A percentile compares a stretch with the other conserved stretches of the same genome.
Conservation (phyloP, 176 grass and related monocot genomes). For the Rhynchospora breviuscula region DNA sequence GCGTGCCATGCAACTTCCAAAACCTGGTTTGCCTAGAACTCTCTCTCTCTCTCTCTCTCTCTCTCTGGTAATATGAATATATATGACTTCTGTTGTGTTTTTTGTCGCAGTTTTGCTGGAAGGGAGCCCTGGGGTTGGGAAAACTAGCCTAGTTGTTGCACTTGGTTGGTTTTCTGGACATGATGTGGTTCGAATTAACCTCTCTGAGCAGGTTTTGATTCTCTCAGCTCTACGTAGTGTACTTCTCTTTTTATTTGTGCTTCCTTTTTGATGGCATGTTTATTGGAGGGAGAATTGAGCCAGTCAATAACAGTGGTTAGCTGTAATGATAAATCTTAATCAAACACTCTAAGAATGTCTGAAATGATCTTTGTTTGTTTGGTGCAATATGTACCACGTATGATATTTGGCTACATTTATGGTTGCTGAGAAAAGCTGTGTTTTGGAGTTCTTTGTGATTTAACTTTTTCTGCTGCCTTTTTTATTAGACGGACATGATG, state of each 20-base stretch:
- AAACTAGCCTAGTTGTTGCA: constrained; percentile 83
- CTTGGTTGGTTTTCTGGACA: constrained; percentile 75
- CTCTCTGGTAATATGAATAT: background rate
- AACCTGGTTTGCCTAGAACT: constrained; percentile 39
- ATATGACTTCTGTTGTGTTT: constrained; percentile 17
- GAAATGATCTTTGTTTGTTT: background rate
- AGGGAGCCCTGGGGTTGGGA: constrained; percentile 96
- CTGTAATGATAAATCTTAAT: background rate
- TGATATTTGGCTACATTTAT: background rate
- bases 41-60: background rate
- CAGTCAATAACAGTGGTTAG: background rate
- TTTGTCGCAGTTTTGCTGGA: constrained; percentile 60
- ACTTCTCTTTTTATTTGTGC: background rate
- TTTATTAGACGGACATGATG: constrained; percentile 88
- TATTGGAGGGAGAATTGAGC: background rate
- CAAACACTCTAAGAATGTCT: background rate
- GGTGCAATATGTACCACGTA: background rate
- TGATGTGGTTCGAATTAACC: constrained; percentile 80
- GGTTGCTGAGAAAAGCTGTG: background rate
- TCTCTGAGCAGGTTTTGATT: constrained; percentile 65
- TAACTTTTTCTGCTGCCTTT: background rate
- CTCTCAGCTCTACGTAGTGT: background rate
- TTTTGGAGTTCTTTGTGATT: background rate
- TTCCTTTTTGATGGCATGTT: background rate
- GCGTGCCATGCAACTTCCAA: constrained; percentile 82